These are phyloP conservation scores for Phytopythium boreale DNA, from an alignment of 352 stramenopile species.

Conservation along the genomic window DNA sequence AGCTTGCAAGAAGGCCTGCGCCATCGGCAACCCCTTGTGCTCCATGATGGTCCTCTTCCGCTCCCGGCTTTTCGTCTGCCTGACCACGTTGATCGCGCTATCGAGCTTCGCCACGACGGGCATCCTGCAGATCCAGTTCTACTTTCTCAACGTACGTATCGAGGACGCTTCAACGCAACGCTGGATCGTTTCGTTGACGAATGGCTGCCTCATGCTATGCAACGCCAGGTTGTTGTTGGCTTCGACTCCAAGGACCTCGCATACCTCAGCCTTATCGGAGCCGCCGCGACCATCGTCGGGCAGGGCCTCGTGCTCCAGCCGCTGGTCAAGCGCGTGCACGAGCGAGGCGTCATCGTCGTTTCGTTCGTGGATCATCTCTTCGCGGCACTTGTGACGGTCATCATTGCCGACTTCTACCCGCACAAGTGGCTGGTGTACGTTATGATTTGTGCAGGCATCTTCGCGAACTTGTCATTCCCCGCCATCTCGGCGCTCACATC, in stretches of 20 bases:
- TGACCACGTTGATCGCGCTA: conserved; percentile 62
- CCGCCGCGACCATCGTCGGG: conserved; percentile 45
- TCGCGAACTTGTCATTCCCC: conserved; percentile 65
- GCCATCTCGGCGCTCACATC: conserved; percentile 37
- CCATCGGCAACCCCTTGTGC: conserved; percentile 51
- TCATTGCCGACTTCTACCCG: conserved; percentile 44
- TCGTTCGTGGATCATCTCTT: conserved; percentile 32
- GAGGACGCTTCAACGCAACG: too few species aligned
- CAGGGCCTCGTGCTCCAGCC: conserved; percentile 60
- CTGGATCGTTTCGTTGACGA: too few species aligned
- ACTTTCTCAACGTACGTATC: conserved; percentile 80
- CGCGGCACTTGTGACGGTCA: conserved; percentile 29
- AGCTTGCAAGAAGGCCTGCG: conserved; percentile 4
- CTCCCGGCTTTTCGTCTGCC: conserved; percentile 50
- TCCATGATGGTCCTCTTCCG: conserved; percentile 64
- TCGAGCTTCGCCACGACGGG: conserved; percentile 61
- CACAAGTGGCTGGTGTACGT: conserved; percentile 59
- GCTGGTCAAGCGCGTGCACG: conserved; percentile 47
- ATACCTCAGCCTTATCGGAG: conserved; percentile 51
- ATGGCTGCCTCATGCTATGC: too few species aligned
- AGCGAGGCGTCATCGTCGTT: conserved; percentile 68
- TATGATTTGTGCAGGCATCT: conserved; percentile 27
- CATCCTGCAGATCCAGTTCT: conserved; percentile 57
- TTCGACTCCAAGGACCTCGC: conserved; percentile 66
- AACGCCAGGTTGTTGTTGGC: conserved; percentile 20